Conservation (phyloP, 2,329 filamentous ascomycete genomes). For the Paraconiothyrium sp. region DNA sequence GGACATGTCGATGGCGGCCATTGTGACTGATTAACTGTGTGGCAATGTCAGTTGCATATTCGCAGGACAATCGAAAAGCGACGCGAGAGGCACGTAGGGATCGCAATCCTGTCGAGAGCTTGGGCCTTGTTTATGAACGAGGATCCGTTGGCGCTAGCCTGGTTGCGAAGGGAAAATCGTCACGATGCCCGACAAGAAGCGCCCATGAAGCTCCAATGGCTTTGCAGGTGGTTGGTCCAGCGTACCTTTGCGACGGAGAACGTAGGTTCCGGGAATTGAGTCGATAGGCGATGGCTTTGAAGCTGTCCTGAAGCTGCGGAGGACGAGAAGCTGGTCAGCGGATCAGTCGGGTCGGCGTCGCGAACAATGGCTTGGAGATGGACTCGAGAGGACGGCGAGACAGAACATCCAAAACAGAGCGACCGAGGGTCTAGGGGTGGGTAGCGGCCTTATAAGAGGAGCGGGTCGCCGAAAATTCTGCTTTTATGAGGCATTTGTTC, state of each 20-base stretch:
- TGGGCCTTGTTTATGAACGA: slow-evolving; percentile 20
- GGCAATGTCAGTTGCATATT: slow-evolving; percentile 20
- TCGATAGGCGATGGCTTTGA: slow-evolving; percentile 27
- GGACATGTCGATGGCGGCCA: slow-evolving; percentile 50
- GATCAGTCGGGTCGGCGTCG: slow-evolving; percentile 36
- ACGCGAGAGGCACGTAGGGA: background rate
- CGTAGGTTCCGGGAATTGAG: slow-evolving; percentile 27
- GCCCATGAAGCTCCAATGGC: slow-evolving; percentile 26
- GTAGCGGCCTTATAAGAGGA: slow-evolving; percentile 42
- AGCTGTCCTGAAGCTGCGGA: slow-evolving; percentile 38
- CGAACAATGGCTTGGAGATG: slow-evolving; percentile 30
- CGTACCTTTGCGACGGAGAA: slow-evolving; percentile 46
- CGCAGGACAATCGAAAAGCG: slow-evolving; percentile 3
- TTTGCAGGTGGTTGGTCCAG: slow-evolving; percentile 25
- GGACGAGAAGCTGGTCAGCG: slow-evolving; percentile 44
- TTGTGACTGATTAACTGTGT: slow-evolving; percentile 40
- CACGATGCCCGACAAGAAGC: slow-evolving; percentile 17
- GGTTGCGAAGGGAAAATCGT: slow-evolving; percentile 21
- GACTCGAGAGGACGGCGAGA: slow-evolving; percentile 38
- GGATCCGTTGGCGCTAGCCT: slow-evolving; percentile 30
- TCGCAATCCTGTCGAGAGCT: slow-evolving; percentile 18
- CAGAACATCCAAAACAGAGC: slow-evolving; percentile 40
- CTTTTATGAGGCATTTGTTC: slow-evolving; percentile 49
- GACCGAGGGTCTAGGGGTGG: slow-evolving; percentile 28
- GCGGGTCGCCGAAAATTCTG: slow-evolving; percentile 46